phyloP scores from a whole-genome alignment of 139 green algal species.

The Chlorella sp. region DNA sequence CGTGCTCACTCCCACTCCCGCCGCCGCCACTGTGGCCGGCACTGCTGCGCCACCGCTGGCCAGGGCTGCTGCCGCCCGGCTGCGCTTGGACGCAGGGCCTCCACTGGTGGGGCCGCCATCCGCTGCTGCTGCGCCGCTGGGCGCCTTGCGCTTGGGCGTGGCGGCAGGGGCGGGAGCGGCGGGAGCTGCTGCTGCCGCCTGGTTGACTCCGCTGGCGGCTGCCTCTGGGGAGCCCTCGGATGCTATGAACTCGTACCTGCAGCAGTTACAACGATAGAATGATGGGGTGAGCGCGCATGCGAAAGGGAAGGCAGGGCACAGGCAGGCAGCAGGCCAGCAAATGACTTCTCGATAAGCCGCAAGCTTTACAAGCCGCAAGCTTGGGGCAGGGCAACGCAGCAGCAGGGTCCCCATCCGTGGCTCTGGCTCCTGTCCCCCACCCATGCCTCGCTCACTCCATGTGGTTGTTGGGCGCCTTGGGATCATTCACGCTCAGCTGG shows the following conservation, averaged over 20 bases:
- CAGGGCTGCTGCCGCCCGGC: not conserved
- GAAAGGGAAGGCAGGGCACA: not conserved
- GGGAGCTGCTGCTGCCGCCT: not conserved
- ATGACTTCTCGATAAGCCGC: too few species aligned
- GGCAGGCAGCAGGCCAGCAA: not conserved
- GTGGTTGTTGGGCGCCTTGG: not conserved
- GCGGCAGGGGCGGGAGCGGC: not conserved
- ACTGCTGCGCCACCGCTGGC: not conserved
- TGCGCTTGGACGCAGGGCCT: not conserved
- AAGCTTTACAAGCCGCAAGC: too few species aligned
- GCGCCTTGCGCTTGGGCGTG: conserved; percentile 17
- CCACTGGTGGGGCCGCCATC: not conserved
- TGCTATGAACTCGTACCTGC: conserved; percentile 10
- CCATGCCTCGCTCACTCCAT: conserved; percentile 9
- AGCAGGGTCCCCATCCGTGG: too few species aligned
- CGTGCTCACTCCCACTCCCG: not conserved
- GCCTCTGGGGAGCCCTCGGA: conserved; percentile 2
- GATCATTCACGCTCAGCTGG: conserved; percentile 1
- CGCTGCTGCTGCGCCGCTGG: not conserved
- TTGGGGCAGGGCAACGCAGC: not conserved
- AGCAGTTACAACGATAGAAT: not conserved
- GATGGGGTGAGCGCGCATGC: not conserved
- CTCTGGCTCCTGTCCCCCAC: too few species aligned
- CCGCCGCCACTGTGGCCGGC: not conserved
- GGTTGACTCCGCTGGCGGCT: conserved; percentile 8